These are phyloP conservation scores for Diutina sp. DNA, from an alignment of 1,139 yeast genomes.

Conservation along the genomic window DNA sequence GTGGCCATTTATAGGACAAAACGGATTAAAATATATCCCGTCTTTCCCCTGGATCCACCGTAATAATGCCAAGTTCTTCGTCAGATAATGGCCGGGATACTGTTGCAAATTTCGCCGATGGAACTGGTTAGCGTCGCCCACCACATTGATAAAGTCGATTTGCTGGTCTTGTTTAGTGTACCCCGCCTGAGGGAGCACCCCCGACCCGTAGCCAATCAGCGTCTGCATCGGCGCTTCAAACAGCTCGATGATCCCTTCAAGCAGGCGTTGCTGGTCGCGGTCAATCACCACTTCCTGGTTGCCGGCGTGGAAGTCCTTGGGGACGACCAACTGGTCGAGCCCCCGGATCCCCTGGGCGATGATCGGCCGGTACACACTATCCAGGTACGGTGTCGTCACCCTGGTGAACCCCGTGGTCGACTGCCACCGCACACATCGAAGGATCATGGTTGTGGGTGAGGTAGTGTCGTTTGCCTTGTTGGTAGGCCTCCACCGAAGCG, in stretches of 20 bases:
- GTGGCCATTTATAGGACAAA: slow-evolving; percentile 45
- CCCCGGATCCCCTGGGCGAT: neutral
- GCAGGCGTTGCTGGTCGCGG: neutral
- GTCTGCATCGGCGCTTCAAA: neutral
- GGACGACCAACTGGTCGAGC: neutral
- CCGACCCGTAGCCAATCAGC: slow-evolving; percentile 81
- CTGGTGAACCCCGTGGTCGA: neutral
- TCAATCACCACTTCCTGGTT: slow-evolving; percentile 1
- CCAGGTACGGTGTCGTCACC: slow-evolving; percentile 1
- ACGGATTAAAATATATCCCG: slow-evolving; percentile 95
- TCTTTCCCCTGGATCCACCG: slow-evolving; percentile 61
- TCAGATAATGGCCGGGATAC: slow-evolving; percentile 67
- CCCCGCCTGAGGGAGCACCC: slow-evolving; percentile 73
- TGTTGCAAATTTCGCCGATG: slow-evolving; percentile 59
- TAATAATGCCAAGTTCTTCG: slow-evolving; percentile 37
- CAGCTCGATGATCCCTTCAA: neutral
- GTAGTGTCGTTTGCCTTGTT: no score
- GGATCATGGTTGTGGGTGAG: neutral
- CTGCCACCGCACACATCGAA: slow-evolving; percentile 1
- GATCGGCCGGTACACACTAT: neutral
- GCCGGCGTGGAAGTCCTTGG: slow-evolving; percentile 1
- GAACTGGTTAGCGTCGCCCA: slow-evolving; percentile 60
- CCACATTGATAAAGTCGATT: slow-evolving; percentile 80
- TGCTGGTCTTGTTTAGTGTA: slow-evolving; percentile 46
- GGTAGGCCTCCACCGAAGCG: neutral